phyloP scores from a whole-genome alignment of 106 monocot species.

The Xerophyta viscosa region DNA sequence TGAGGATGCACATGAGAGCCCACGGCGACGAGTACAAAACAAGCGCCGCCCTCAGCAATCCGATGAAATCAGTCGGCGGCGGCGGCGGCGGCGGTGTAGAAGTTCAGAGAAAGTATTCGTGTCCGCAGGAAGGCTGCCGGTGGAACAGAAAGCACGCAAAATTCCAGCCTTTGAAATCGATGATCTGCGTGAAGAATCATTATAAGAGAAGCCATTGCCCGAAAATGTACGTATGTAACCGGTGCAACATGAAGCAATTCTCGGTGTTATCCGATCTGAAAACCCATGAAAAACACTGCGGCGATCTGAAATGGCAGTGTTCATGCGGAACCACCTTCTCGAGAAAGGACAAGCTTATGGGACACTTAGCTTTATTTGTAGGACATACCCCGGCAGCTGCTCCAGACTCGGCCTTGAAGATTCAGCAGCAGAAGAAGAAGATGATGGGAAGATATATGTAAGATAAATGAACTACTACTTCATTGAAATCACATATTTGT shows the following conservation, averaged over 20 bases:
- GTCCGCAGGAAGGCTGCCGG: conserved; percentile 71
- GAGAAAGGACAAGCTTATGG: conserved; percentile 72
- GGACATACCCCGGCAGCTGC: conserved; percentile 27
- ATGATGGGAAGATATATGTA: not conserved
- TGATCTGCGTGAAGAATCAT: conserved; percentile 80
- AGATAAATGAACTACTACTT: too few relatives aligned
- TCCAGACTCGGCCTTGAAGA: not conserved
- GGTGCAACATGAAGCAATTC: conserved; percentile 58
- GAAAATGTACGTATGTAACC: conserved; percentile 68
- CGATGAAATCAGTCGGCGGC: conserved; percentile 1
- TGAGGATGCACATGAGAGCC: conserved; percentile 82
- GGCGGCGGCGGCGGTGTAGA: not conserved
- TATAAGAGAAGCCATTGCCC: conserved; percentile 75
- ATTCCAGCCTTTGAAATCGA: conserved; percentile 70
- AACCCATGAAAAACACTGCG: conserved; percentile 86
- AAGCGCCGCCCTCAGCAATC: conserved; percentile 29
- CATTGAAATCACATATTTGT: too few relatives aligned
- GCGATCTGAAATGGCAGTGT: conserved; percentile 51
- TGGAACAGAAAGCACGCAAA: conserved; percentile 67
- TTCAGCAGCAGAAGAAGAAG: not conserved
- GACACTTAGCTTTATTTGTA: conserved; percentile 45
- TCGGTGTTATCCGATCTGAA: conserved; percentile 69
- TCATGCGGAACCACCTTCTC: conserved; percentile 72
- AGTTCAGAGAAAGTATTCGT: conserved; percentile 47
- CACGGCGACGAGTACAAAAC: conserved; percentile 86